Base-by-base conservation (phyloP, 257 asterid species). In the Solanum infundibuliforme region DNA sequence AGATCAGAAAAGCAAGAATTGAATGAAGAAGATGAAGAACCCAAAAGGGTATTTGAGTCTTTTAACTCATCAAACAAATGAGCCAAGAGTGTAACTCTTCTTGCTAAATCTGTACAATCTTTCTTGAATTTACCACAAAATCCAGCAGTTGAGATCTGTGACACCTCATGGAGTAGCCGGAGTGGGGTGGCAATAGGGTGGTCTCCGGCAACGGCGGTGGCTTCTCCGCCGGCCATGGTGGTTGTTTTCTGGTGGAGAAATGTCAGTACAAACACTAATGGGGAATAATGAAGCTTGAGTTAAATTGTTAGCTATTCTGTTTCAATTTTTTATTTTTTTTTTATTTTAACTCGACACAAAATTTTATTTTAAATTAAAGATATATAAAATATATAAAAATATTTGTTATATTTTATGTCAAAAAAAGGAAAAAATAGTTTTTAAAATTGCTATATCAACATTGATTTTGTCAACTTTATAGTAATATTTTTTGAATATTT, bases 21-120 rank as follows among this genome's bases (percentile, higher is more conserved):
- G 82, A 87, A 84, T 29, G 76, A 69, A 21, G 91, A 65, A 65
- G 34, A 65, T 65, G 73, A 65, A 69, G 38, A 88, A 73, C 86
- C 86, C 92, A 5, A 86, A 65, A 87, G 88, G 69, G 89, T 89
- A 13, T 92, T 91, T 32, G 93, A 91, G 86, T 94, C 98, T 91
- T 93, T 93, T 68, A 97, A 93, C 89, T 97, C 99, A 71, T 95
- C 98, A 58, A 94, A 93, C 88, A 95, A 90, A 93, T 97, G 96
- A 27, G 94, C 94, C 88, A 97, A 91, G 52, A 97, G 95, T 13
- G 98, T 90, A 74, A 95, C 90, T 77, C 97, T 93, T 48, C 99
- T 94, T 60, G 92, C 94, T 91, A 97, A 91, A 90, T 95, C 98
- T 29, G 95, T 92, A 83, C 98, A 95, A 91, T 97, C 99, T 89